Evolutionary conservation across 2,329 filamentous ascomycete genomes (phyloP), one percentile per base, ranked within the genome.

Genomic region (Acrodontium crateriforme): DNA sequence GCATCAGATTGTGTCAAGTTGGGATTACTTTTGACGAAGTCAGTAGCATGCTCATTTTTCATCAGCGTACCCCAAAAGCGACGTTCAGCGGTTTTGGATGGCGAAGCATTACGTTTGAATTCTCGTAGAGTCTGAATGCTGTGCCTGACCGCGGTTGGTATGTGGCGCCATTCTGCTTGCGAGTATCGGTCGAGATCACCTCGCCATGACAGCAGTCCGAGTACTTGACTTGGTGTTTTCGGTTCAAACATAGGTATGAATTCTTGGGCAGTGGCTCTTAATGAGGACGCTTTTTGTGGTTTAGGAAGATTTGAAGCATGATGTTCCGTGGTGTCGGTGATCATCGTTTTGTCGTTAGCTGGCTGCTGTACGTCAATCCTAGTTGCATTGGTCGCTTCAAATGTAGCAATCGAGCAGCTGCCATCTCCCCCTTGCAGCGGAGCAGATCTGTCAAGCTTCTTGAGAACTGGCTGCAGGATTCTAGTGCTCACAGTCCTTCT

Each of bases 261-360:
- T 16, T 41, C 34, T 20, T 32, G 22, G 6, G 44, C 45, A 14
- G 42, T 45, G 8, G 43, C 42, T 29, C 45, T 33, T 3, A 47
- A 34, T 5, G 40, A 38, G 3, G 34, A 36, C 6, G 29, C 8
- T 16, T 17, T 9, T 16, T 8, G 9, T 6, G 19, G 13, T 18
- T 25, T 18, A n/a, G n/a, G n/a, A n/a, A n/a, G n/a, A n/a, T n/a
- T n/a, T n/a, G n/a, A n/a, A n/a, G n/a, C n/a, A n/a, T n/a, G n/a
- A n/a, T n/a, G n/a, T n/a, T n/a, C n/a, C 20, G 20, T 11, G 29
- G 38, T 9, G 24, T 8, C 13, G 27, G 31, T 19, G 28, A 14
- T n/a, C n/a, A 11, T 16, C n/a, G 23, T 13, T 12, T 22, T 12
- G 8, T n/a, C 8, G 13, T 22, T 10, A 10, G 13, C 4, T 22